Base-by-base conservation (phyloP, 2,329 filamentous ascomycete species). In the Cadophora sp. region DNA sequence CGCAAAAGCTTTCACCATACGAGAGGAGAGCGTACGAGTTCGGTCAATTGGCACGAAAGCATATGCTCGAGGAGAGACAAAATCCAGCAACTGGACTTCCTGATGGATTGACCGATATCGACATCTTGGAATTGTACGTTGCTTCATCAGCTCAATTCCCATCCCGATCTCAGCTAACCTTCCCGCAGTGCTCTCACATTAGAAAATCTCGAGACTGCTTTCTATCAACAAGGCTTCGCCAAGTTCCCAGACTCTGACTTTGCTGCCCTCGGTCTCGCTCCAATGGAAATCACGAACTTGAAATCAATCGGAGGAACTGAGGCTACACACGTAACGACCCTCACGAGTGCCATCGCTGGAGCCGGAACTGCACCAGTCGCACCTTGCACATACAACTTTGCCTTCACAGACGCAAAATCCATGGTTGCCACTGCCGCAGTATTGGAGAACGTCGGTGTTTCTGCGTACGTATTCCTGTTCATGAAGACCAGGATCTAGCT, bases 361-460 rank as follows among this genome's bases (percentile, higher is more conserved):
- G 84, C 83, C 50, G 89, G 89, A 68, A 83, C 86, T 67, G 81
- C 86, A 74, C 90, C 91, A 36, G 90, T 93, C 5, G 81, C 86
- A 77, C 84, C 87, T 7, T 93, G 91, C 84, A 81, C 82, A 62
- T 94, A 94, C 82, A 86, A 91, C 81, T 94, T 94, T 76, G 60
- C 82, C 27, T 87, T 91, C 78, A 88, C 87, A 60, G 85, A 88
- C 73, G 89, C 89, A 58, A 81, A 82, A 24, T 80, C 81, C 75
- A 93, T 94, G 88, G 84, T 94, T 45, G 85, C 84, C 59, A 91
- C 88, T 2, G 91, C 90, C 16, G 84, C 85, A 71, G 81, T 93
- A 24, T 86, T 94, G 66, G 91, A 94, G 79, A 90, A 87, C 74
- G 85, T 92, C 66, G 90, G 90, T 78, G 85, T 93, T 39, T 90